A percentile compares a stretch with the other conserved stretches of the same genome.
phyloP scores from a whole-genome alignment of 176 grass and related monocot genomes.

The Pharus latifolius region DNA sequence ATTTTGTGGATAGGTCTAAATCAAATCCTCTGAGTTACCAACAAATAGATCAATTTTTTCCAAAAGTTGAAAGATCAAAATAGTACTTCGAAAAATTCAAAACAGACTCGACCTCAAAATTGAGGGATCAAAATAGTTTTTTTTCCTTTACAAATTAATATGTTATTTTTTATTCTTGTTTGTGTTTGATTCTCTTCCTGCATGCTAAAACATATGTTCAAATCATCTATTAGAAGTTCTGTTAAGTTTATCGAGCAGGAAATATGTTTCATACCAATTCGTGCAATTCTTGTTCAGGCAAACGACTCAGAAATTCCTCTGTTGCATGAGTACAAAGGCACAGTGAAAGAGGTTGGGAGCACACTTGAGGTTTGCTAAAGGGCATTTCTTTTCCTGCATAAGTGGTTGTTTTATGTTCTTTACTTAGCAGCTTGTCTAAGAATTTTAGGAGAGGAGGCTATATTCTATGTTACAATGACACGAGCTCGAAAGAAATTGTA shows the following conservation, averaged over 20 bases:
- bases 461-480: constrained; percentile 94
- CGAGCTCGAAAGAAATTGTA: constrained; percentile 80
- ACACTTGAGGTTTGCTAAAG: constrained; percentile 53
- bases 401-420: background rate
- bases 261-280: background rate
- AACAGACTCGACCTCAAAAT: no score
- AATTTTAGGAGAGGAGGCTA: constrained; percentile 74
- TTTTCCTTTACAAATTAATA: no score
- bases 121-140: no score
- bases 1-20: no score
- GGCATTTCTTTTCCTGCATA: background rate
- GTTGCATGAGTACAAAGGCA: constrained; percentile 73
- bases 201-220: background rate
- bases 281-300: constrained; percentile 39
- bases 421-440: background rate
- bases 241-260: background rate
- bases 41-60: no score
- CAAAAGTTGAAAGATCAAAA: no score
- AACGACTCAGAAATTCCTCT: constrained; percentile 95
- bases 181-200: background rate
- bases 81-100: no score
- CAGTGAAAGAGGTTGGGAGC: constrained; percentile 37
- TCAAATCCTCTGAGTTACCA: no score
- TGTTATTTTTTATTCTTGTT: background rate
- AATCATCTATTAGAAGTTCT: background rate